phyloP scores from a whole-genome alignment of 306 rosid genomes.

The Trifolium subterraneum region DNA sequence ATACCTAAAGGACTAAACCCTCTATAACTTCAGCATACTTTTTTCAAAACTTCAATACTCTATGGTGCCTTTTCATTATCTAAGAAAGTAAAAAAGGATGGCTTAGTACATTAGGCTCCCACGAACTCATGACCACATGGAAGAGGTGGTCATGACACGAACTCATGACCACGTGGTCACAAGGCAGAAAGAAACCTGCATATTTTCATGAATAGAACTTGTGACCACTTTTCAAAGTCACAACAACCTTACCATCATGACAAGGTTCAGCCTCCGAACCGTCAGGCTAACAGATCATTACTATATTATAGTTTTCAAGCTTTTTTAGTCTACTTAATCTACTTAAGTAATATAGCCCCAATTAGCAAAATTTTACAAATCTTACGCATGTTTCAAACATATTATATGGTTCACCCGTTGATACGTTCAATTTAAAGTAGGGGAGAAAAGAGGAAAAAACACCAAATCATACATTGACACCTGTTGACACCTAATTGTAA shows the following conservation, averaged over 20 bases:
- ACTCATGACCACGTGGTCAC: background rate
- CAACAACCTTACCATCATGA: background rate
- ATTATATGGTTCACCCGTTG: background rate
- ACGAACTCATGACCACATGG: background rate
- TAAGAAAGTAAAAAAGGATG: background rate
- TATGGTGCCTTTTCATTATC: background rate
- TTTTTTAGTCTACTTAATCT: background rate
- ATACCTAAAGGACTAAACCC: slow-evolving; percentile 13
- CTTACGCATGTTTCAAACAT: background rate
- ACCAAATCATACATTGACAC: background rate
- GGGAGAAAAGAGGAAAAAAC: background rate
- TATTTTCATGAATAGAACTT: background rate
- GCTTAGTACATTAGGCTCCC: slow-evolving; percentile 5
- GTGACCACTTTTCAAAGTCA: background rate
- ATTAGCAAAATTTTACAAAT: background rate
- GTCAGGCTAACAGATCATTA: background rate
- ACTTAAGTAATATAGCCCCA: background rate
- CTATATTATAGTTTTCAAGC: background rate
- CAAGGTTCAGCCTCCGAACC: slow-evolving; percentile 13
- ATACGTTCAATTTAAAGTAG: background rate
- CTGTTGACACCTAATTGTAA: background rate
- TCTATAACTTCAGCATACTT: background rate
- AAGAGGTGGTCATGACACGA: background rate
- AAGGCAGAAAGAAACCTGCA: too few species aligned
- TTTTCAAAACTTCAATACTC: background rate